Evolutionary conservation across 2,329 filamentous ascomycete species (phyloP).

Genomic region (Fusarium cicatricum): DNA sequence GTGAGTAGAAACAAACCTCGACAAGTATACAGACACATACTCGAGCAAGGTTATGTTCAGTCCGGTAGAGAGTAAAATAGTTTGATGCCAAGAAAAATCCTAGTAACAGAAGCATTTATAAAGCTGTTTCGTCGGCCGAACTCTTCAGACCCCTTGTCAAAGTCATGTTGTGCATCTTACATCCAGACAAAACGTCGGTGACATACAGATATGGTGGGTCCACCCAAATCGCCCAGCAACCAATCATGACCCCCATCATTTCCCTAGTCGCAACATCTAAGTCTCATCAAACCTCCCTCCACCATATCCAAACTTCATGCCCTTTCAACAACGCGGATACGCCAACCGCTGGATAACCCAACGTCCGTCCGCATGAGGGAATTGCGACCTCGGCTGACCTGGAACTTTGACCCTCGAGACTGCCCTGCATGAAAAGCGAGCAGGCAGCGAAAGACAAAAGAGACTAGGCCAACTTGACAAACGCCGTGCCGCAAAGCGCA

Average conservation of each 20-base stretch:
- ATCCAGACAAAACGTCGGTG: too few relatives aligned
- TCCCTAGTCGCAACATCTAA: conserved; percentile 14
- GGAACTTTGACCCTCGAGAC: neutral
- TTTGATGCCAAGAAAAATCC: neutral
- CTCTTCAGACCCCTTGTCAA: conserved; percentile 6
- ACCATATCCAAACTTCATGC: neutral
- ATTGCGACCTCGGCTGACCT: neutral
- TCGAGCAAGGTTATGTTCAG: too few relatives aligned
- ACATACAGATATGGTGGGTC: neutral
- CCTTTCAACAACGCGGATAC: neutral
- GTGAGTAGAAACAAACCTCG: too few relatives aligned
- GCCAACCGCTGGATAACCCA: neutral
- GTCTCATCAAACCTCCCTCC: conserved; percentile 5
- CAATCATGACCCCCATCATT: conserved; percentile 9
- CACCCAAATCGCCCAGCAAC: neutral
- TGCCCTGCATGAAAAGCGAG: neutral
- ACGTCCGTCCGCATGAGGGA: neutral
- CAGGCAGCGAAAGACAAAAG: neutral
- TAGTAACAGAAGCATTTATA: neutral
- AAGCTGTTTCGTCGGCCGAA: conserved; percentile 4
- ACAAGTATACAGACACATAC: neutral
- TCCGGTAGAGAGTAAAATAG: too few relatives aligned
- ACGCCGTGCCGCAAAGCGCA: conserved; percentile 8
- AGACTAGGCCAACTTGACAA: neutral
- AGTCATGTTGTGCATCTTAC: neutral